Percentiles rank a stretch among this genome's conserved stretches.
phyloP scores from a whole-genome alignment of 352 stramenopile genomes.

The Pythium scleroteichum region DNA sequence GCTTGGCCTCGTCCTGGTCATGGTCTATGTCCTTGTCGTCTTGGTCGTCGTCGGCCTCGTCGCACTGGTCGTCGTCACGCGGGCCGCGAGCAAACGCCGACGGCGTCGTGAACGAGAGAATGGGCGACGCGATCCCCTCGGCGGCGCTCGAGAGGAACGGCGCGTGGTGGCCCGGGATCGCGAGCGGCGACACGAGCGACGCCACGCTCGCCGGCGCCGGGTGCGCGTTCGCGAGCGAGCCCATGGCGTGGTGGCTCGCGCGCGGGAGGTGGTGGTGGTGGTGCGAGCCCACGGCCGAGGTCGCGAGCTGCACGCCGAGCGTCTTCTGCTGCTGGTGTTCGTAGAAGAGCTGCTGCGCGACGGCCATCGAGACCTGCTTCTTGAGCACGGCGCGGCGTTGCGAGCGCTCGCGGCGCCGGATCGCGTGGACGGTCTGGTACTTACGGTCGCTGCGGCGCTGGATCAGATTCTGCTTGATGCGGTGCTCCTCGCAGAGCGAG shows the following conservation, averaged over 20 bases:
- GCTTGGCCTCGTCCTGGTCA: constrained; percentile 5
- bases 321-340: constrained; percentile 81
- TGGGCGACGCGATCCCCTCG: constrained; percentile 31
- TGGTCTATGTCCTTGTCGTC: not conserved
- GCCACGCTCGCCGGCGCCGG: constrained; percentile 4
- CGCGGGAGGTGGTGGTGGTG: constrained; percentile 1
- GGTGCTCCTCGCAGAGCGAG: constrained; percentile 84
- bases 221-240: constrained; percentile 15
- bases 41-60: constrained; percentile 1
- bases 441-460: constrained; percentile 84
- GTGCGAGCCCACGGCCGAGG: not conserved
- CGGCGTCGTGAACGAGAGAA: constrained; percentile 34
- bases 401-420: constrained; percentile 75
- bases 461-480: constrained; percentile 84
- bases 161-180: constrained; percentile 38
- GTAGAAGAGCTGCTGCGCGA: constrained; percentile 79
- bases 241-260: constrained; percentile 8
- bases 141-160: constrained; percentile 28
- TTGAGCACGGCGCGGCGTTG: constrained; percentile 78
- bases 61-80: not conserved
- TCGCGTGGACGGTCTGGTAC: constrained; percentile 83
- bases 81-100: constrained; percentile 8
- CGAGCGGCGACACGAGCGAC: constrained; percentile 42
- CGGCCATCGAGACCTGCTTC: constrained; percentile 78
- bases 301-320: constrained; percentile 43